Evolutionary conservation across 2,329 filamentous ascomycete species (phyloP), one percentile per base, ranked within the genome.

Genomic region (Tolypocladium ovalisporum): DNA sequence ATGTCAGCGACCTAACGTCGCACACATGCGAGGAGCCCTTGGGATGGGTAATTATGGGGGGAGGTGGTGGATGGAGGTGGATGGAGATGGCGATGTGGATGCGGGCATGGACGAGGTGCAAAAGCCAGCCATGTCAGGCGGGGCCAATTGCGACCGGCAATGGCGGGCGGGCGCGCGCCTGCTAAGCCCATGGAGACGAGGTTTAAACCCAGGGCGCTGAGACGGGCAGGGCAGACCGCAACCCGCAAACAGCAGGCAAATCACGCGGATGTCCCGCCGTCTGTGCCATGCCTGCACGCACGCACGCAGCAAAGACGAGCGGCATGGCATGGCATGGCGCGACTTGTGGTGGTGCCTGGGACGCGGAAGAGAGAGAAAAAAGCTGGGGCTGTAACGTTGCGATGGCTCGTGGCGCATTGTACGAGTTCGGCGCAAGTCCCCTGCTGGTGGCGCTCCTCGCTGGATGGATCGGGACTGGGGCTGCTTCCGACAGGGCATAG

Each of bases 381-480:
- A 58, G 59, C 59, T 56, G 57, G 57, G 61, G 57, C 56, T 63
- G 63, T 65, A 65, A 65, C 63, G 63, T 65, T 65, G 62, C 63
- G 59, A 55, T 56, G 58, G 24, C 13, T 3, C 42, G 24, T 47
- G 40, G 60, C 56, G 58, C 54, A 49, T 29, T 15, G 37, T n/a
- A 19, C 37, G 9, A 17, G 37, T 34, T 40, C 37, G 37, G 27
- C 24, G 22, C 27, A 27, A 44, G 24, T 24, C 8, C 8, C 27
- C 24, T 32, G 44, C 3, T 49, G n/a, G 39, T 42, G 39, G 39
- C n/a, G 37, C 37, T 7, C 4, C 36, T 17, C 3, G 37, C 37
- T 40, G 39, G 40, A 13, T n/a, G 40, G 40, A 27, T 27, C 8
- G 22, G 40, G 40, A 9, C 4, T 24, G 40, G 39, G 32, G 42